Conservation (phyloP, 495 filamentous ascomycete genomes). For the Neurospora africana region DNA sequence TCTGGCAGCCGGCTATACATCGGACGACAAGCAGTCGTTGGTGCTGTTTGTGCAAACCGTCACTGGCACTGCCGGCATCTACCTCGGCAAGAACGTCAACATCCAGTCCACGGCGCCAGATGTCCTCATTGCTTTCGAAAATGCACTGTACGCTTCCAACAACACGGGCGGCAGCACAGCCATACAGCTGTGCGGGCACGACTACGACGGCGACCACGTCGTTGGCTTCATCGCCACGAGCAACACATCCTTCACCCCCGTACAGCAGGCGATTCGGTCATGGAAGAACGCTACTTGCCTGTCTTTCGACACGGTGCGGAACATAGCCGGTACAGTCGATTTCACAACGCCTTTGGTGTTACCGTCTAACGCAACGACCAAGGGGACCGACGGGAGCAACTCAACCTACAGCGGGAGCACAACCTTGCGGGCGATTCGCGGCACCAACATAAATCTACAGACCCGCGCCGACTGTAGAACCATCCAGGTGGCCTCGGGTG, state of each 20-base stretch:
- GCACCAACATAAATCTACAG: background rate
- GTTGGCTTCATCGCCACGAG: constrained; percentile 27
- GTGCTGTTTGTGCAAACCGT: constrained; percentile 6
- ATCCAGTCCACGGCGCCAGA: constrained; percentile 10
- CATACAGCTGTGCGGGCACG: constrained; percentile 26
- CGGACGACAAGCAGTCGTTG: constrained; percentile 1
- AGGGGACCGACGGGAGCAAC: too few relatives aligned
- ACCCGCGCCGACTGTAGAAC: constrained; percentile 11
- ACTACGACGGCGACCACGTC: constrained; percentile 16
- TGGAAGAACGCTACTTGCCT: constrained; percentile 28
- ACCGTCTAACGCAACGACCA: background rate
- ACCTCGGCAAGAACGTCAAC: constrained; percentile 15
- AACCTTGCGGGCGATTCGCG: background rate
- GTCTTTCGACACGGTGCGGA: constrained; percentile 9
- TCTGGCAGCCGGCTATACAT: background rate
- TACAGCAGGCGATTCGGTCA: constrained; percentile 22
- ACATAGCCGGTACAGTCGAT: constrained; percentile 8
- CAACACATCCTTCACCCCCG: constrained; percentile 19
- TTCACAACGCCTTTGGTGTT: constrained; percentile 8
- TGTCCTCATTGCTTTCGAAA: background rate
- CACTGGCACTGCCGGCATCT: constrained; percentile 3
- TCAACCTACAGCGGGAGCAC: background rate
- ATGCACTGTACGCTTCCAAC: background rate
- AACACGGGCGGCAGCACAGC: constrained; percentile 19
- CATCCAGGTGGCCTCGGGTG: constrained; percentile 18